Evolutionary conservation across 192 early-diverging fungal genomes (phyloP).

Genomic region (Anaeromyces robustus): DNA sequence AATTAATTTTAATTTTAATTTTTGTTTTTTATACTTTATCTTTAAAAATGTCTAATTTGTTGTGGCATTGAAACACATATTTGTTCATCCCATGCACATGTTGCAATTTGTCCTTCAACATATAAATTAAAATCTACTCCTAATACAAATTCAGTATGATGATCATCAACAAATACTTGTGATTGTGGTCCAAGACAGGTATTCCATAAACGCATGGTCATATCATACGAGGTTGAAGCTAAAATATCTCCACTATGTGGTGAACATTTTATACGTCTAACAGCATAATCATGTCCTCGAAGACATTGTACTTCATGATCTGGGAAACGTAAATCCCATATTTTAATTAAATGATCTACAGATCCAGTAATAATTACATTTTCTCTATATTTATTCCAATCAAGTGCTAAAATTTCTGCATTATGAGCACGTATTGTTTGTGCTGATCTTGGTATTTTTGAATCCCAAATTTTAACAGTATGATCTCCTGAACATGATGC

Average conservation of each 20-base stretch:
- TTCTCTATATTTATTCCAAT: conserved; percentile 95
- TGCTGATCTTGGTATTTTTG: conserved; percentile 37
- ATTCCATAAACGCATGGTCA: conserved; percentile 94
- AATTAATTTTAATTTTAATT: not conserved
- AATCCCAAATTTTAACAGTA: conserved; percentile 83
- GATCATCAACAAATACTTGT: conserved; percentile 55
- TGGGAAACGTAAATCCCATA: conserved; percentile 79
- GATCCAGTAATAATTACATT: conserved; percentile 72
- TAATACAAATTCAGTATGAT: conserved; percentile 91
- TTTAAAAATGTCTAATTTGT: not conserved
- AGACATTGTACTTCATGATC: conserved; percentile 56
- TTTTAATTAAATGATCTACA: conserved; percentile 73
- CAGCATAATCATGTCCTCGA: conserved; percentile 81
- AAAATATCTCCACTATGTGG: conserved; percentile 72
- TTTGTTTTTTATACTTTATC: not conserved
- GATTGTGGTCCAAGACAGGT: conserved; percentile 16
- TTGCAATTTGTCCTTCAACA: conserved; percentile 69
- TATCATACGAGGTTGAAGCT: conserved; percentile 81
- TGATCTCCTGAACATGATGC: conserved; percentile 84
- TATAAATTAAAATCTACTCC: conserved; percentile 89
- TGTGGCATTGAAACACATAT: conserved; percentile 33
- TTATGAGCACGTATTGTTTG: conserved; percentile 49
- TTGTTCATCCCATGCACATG: conserved; percentile 91
- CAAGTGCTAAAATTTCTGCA: conserved; percentile 76
- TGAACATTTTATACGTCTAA: conserved; percentile 79